These are phyloP conservation scores for Hemerocallis citrina DNA, from an alignment of 106 monocot species.

Conservation along the genomic window DNA sequence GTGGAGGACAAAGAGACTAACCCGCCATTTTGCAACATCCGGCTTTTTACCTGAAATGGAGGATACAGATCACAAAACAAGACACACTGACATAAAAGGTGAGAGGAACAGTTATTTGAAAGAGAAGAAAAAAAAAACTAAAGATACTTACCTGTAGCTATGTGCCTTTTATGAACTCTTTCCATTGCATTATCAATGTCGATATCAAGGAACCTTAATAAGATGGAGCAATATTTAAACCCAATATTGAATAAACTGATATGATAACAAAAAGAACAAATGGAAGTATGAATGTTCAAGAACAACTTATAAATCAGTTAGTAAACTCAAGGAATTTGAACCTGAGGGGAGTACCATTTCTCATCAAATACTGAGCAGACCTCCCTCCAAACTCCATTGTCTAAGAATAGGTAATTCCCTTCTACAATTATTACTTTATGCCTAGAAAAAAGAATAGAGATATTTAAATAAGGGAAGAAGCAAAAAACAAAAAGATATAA, in stretches of 20 bases:
- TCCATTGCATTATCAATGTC: conserved; percentile 69
- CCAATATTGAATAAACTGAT: neutral
- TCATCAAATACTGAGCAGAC: conserved; percentile 70
- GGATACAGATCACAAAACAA: neutral
- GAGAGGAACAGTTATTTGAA: too few relatives aligned
- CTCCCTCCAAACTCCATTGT: conserved; percentile 76
- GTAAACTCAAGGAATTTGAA: neutral
- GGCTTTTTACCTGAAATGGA: conserved; percentile 60
- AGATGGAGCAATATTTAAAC: conserved; percentile 1
- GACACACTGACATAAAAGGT: neutral
- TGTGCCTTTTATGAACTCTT: conserved; percentile 75
- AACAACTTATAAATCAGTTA: neutral
- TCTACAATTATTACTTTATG: conserved; percentile 88
- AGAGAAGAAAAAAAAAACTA: neutral
- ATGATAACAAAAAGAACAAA: neutral
- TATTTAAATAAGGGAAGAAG: neutral
- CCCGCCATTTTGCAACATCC: conserved; percentile 75
- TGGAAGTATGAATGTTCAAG: neutral
- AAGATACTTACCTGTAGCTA: conserved; percentile 63
- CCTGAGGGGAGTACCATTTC: conserved; percentile 54
- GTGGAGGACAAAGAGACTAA: conserved; percentile 11
- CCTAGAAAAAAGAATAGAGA: conserved; percentile 22
- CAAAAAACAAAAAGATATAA: neutral
- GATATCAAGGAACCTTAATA: conserved; percentile 69
- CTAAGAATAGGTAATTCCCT: conserved; percentile 84